Evolutionary conservation across 305 asterid species (phyloP), one percentile per base, ranked within the genome.

Genomic region (Rubia balearica): DNA sequence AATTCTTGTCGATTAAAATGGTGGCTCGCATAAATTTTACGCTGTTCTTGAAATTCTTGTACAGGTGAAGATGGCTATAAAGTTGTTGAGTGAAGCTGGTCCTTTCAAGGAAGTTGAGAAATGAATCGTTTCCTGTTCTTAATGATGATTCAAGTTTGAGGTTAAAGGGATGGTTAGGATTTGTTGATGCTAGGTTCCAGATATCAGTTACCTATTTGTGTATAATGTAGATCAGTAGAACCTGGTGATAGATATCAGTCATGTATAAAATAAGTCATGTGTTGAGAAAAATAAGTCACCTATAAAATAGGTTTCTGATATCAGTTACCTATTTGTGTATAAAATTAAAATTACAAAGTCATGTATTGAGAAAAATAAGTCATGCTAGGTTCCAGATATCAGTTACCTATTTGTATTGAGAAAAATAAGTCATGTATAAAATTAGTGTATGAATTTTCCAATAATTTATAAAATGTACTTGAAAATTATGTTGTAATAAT

Each of bases 51-150:
- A 67, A 67, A 63, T 75, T 71, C 63, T 72, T 75, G 7, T 41
- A 46, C 92, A 94, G 98, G 85, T 94, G 64, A 88, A 88, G 66
- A 88, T 69, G 65, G 98, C 91, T 40, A 88, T 81, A 90, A 83
- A 87, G 71, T 13, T 89, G 61, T 75, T 94, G 71, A 88, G 81
- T 7, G 98, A 94, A 59, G 83, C 93, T n/a, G 87, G 98, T 19
- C 99, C 97, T 10, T 91, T 91, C 69, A 93, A 94, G 86, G 90
- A 91, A 66, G 74, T 76, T 60, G 65, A 38, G 27, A 30, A 61
- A 41, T 40, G 57, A 51, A 42, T 16, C 49, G 6, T 14, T 51
- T 43, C 33, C 60, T 46, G 55, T 14, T 46, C 71, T 22, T 46
- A 57, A 8, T 27, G 30, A 68, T 48, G 21, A 51, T 51, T 51